phyloP scores from a whole-genome alignment of 352 stramenopile species.

The Pythium sukuiense region DNA sequence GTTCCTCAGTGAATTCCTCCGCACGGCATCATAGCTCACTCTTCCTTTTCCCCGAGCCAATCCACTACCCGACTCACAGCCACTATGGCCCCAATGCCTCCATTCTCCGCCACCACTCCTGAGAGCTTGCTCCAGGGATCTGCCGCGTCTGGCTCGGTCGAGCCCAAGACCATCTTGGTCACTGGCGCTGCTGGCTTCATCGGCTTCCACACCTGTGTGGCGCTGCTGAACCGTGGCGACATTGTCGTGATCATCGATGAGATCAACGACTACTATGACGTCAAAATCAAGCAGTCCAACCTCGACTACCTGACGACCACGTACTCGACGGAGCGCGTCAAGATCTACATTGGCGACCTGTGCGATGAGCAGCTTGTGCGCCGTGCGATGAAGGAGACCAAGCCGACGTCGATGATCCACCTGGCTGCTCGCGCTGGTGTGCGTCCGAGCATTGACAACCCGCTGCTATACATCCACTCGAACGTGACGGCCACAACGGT shows the following conservation, averaged over 20 bases:
- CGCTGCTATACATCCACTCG: conserved; percentile 97
- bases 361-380: conserved; percentile 92
- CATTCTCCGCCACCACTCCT: conserved; percentile 27
- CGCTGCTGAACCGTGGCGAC: conserved; percentile 84
- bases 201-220: conserved; percentile 93
- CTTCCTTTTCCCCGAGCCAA: neutral
- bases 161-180: conserved; percentile 51
- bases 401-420: conserved; percentile 90
- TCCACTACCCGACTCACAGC: neutral
- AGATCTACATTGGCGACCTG: conserved; percentile 91
- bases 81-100: conserved; percentile 34
- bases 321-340: conserved; percentile 57
- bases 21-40: neutral
- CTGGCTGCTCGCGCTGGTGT: conserved; percentile 96
- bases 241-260: conserved; percentile 97
- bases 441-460: conserved; percentile 96
- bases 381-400: conserved; percentile 87
- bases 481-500: conserved; percentile 95
- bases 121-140: neutral
- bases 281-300: conserved; percentile 96
- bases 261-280: conserved; percentile 99
- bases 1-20: conserved; percentile 1
- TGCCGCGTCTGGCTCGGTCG: neutral
- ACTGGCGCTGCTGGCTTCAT: conserved; percentile 97
- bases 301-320: conserved; percentile 76